Evolutionary conservation across 345 rosid species (phyloP).

Genomic region (Sisymbrium altissimum): DNA sequence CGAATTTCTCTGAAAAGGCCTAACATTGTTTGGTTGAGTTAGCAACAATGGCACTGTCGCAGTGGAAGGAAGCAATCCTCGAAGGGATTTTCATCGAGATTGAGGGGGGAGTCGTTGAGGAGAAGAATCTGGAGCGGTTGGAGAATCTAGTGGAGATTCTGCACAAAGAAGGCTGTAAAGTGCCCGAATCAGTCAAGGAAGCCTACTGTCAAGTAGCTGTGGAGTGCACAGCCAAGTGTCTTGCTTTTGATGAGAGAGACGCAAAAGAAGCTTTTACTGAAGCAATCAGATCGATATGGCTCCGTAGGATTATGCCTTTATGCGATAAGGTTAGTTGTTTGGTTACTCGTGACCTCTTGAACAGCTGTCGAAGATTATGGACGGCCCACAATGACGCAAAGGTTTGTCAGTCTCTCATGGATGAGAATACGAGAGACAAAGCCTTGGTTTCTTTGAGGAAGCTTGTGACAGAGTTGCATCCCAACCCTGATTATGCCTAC

Average conservation of each 20-base stretch:
- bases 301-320: slow-evolving; percentile 32
- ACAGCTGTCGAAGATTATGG: slow-evolving; percentile 40
- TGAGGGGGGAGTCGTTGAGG: slow-evolving; percentile 31
- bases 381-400: slow-evolving; percentile 40
- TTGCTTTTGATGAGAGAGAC: slow-evolving; percentile 25
- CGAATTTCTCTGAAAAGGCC: not conserved
- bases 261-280: slow-evolving; percentile 13
- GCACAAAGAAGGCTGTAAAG: slow-evolving; percentile 26
- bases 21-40: slow-evolving; percentile 17
- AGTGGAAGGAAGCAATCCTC: slow-evolving; percentile 42
- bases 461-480: slow-evolving; percentile 21
- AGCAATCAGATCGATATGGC: slow-evolving; percentile 46
- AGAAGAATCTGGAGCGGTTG: slow-evolving; percentile 46
- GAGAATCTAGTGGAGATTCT: slow-evolving; percentile 42
- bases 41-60: slow-evolving; percentile 25
- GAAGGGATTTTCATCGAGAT: slow-evolving; percentile 41
- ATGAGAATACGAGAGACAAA: slow-evolving; percentile 36
- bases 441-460: slow-evolving; percentile 37
- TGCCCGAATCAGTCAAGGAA: slow-evolving; percentile 42
- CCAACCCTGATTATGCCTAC: not conserved
- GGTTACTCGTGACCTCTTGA: slow-evolving; percentile 36
- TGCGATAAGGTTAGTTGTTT: slow-evolving; percentile 41
- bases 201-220: slow-evolving; percentile 57
- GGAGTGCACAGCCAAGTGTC: slow-evolving; percentile 50
- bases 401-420: slow-evolving; percentile 32